Base-by-base conservation (phyloP, 441 rosid species). In the Cnidoscolus chayamansa region DNA sequence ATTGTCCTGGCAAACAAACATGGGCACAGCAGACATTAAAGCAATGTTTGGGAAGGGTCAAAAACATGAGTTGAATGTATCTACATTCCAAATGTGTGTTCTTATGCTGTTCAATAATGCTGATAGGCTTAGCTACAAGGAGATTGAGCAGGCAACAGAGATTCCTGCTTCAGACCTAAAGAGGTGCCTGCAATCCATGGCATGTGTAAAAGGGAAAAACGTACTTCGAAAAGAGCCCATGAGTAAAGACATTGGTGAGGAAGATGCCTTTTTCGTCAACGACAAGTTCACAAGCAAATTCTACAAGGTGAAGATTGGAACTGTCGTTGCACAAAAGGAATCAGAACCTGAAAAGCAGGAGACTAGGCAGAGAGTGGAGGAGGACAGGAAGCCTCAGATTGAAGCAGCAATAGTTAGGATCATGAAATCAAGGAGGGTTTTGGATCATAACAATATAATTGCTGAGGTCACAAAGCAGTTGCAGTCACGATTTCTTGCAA, bases 391-490 rank as follows among this genome's bases (percentile, higher is more conserved):
- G 83, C 97, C 97, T 4, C 97, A 92, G 86, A 94, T 94, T 25
- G 98, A 94, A 86, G 99, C 99, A 15, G 99, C 99, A 25, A 80
- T 92, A 16, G 99, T 94, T 76, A 88, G 98, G 83, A 90, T 94
- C 83, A 94, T 94, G 98, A 92, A 94, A 81, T 94, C 98, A 0
- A 88, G 97, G 78, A 92, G 87, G 80, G 90, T 90, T 54, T 81
- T 90, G 65, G 97, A 92, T 85, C 98, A 94, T 79, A 92, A 94
- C 86, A 90, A 94, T 74, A 81, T 94, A 78, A 88, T 90, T 47
- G 79, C 96, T 0, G 98, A 94, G 81, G 97, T 90, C 32, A 92
- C 97, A 8, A 92, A 88, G 89, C 97, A 92, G 83, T 79, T 94
- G 86, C 97, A 94, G 81, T 82, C 94, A 8, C 93, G 96, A 71